Conservation (phyloP, 768 basidiomycete species). For the Harrya chromipes region DNA sequence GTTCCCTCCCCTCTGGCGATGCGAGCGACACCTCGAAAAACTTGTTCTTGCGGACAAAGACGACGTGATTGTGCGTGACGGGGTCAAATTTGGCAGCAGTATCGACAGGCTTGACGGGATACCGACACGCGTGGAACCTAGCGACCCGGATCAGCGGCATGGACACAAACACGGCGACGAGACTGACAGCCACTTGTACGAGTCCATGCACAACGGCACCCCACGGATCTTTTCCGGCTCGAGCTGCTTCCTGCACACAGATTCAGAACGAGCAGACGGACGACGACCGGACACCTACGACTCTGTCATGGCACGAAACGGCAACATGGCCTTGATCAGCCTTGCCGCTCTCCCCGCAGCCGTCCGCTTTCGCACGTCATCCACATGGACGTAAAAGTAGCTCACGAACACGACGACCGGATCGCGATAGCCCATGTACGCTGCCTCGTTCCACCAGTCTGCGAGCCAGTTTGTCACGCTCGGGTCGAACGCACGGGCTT, state of each 20-base stretch:
- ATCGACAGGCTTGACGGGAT: constrained; percentile 81
- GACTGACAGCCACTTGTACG: constrained; percentile 89
- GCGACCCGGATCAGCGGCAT: constrained; percentile 3
- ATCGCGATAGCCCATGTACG: constrained; percentile 86
- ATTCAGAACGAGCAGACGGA: neutral
- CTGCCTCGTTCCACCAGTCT: constrained; percentile 97
- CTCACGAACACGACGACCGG: constrained; percentile 89
- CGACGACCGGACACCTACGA: constrained; percentile 41
- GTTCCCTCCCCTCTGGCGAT: constrained; percentile 59
- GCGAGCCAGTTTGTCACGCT: constrained; percentile 77
- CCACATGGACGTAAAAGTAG: constrained; percentile 91
- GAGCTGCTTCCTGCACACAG: constrained; percentile 53
- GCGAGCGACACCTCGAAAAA: constrained; percentile 82
- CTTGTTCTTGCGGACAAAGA: constrained; percentile 87
- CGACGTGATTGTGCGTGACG: constrained; percentile 75
- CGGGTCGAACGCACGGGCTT: constrained; percentile 65
- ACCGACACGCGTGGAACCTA: constrained; percentile 90
- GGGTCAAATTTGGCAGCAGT: constrained; percentile 80
- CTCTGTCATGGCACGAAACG: constrained; percentile 82
- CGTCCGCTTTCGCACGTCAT: constrained; percentile 51
- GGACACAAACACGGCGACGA: no score
- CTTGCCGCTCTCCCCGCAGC: constrained; percentile 76
- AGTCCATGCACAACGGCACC: constrained; percentile 81
- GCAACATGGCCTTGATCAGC: constrained; percentile 79
- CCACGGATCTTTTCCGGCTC: constrained; percentile 85